Percentiles rank a stretch among this genome's conserved stretches.
Conservation (phyloP, 2,329 filamentous ascomycete species). For the Aspergillus sp. region DNA sequence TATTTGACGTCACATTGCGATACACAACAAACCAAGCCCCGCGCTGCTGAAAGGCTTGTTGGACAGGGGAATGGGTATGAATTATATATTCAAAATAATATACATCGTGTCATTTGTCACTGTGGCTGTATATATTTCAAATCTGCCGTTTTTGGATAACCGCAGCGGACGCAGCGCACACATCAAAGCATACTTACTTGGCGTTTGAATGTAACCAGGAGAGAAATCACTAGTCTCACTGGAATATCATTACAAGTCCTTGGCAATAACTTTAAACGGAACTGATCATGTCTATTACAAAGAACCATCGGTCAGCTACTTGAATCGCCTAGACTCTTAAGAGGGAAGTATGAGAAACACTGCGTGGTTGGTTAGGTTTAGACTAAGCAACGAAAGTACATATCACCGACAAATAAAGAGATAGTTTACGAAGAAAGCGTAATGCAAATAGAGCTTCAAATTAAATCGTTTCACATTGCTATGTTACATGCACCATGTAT, state of each 20-base stretch:
- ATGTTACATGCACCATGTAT: slow-evolving; percentile 1
- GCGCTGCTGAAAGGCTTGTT: neutral
- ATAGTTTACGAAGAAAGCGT: neutral
- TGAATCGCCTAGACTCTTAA: too few relatives aligned
- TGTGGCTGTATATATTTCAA: neutral
- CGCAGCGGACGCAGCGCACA: neutral
- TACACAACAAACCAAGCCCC: neutral
- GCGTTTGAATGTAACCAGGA: neutral
- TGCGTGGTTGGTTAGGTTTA: too few relatives aligned
- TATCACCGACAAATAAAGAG: neutral
- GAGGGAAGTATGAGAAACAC: too few relatives aligned
- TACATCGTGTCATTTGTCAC: neutral
- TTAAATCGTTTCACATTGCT: slow-evolving; percentile 1
- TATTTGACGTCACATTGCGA: slow-evolving; percentile 5
- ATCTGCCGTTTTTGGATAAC: neutral
- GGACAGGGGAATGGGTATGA: neutral
- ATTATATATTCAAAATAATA: neutral
- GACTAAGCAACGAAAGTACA: neutral
- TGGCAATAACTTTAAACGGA: neutral
- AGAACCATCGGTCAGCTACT: too few relatives aligned
- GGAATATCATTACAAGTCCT: neutral
- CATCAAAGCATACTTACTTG: neutral
- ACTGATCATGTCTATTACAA: neutral
- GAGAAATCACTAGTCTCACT: neutral
- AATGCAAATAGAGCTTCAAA: neutral